Evolutionary conservation across 352 stramenopile genomes (phyloP).

Genomic region (Phytopythium litorale): DNA sequence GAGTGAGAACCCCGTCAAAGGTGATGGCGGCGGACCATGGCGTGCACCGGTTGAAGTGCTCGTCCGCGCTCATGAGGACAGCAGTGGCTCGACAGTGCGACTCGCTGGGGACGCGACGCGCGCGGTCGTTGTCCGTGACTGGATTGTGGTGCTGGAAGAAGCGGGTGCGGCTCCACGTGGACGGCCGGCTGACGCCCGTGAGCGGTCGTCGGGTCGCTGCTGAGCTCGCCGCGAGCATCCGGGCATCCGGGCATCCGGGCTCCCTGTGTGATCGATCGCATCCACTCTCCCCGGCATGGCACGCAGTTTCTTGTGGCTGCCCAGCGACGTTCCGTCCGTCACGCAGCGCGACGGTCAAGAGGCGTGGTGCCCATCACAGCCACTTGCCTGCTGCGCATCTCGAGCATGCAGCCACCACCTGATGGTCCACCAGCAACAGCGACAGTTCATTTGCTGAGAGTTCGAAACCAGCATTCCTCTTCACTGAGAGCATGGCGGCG

Average conservation of each 20-base stretch:
- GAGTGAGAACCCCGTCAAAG: neutral
- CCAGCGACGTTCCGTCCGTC: neutral
- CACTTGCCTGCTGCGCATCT: too few species aligned
- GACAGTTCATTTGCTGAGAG: too few species aligned
- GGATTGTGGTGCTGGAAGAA: neutral
- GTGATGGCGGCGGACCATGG: neutral
- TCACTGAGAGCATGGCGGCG: too few species aligned
- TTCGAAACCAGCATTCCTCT: too few species aligned
- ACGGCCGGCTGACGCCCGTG: neutral
- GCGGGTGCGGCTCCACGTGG: neutral
- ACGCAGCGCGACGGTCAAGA: neutral
- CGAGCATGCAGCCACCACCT: too few species aligned
- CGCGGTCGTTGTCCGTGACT: neutral
- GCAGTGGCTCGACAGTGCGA: neutral
- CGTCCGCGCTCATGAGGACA: neutral
- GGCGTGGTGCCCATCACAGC: neutral
- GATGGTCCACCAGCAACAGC: too few species aligned
- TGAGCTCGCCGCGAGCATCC: neutral
- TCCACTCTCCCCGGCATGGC: too few species aligned
- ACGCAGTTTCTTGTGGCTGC: neutral
- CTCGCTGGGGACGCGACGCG: neutral
- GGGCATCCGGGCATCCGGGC: too few species aligned
- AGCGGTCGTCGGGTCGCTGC: neutral
- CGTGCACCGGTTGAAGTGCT: neutral
- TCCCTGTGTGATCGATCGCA: too few species aligned